Conservation (phyloP, 352 stramenopile species). For the Aphanomyces astaci region DNA sequence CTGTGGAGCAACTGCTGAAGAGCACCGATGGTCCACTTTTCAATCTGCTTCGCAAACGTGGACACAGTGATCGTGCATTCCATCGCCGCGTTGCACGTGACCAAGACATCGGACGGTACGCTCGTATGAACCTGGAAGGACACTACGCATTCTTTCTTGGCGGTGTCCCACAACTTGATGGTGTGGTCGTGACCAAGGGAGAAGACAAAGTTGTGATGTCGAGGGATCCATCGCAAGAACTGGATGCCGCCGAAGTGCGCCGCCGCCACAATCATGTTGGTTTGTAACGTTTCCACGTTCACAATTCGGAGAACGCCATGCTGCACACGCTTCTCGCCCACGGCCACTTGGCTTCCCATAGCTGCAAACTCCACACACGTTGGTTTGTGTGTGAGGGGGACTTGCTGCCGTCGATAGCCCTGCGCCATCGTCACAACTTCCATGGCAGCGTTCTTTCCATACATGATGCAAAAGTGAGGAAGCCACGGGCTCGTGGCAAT, state of each 20-base stretch:
- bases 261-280: not conserved
- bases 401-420: not conserved
- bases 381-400: not conserved
- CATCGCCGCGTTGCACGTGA: not conserved
- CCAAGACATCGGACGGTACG: not conserved
- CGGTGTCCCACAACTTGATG: slow-evolving; percentile 20
- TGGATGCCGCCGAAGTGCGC: slow-evolving; percentile 15
- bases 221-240: slow-evolving; percentile 7
- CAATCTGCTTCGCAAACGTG: slow-evolving; percentile 9
- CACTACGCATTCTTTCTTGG: slow-evolving; percentile 7
- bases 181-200: slow-evolving; percentile 4
- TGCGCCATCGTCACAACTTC: not conserved
- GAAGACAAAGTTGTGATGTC: not conserved
- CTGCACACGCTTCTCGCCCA: slow-evolving; percentile 16
- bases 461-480: not conserved
- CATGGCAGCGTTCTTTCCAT: not conserved
- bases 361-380: not conserved
- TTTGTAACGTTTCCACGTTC: slow-evolving; percentile 6
- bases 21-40: not conserved
- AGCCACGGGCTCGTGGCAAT: not conserved
- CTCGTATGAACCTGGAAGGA: not conserved
- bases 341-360: not conserved
- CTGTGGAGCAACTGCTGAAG: slow-evolving; percentile 11
- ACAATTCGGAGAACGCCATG: slow-evolving; percentile 2
- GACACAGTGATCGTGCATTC: not conserved